Evolutionary conservation across 345 rosid species (phyloP).

Genomic region (Zanthoxylum bungeanum): DNA sequence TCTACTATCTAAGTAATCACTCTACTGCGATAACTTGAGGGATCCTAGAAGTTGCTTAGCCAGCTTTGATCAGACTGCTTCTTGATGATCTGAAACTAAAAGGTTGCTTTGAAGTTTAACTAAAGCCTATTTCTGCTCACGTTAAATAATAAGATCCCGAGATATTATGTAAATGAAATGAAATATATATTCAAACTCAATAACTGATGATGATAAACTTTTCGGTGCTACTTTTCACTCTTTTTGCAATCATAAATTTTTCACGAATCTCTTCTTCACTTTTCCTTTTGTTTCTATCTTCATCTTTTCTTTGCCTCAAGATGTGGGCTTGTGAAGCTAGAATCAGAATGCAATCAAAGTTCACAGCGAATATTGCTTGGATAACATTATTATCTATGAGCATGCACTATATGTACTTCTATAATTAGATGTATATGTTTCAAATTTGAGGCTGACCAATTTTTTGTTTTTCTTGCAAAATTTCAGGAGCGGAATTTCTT

Average conservation of each 20-base stretch:
- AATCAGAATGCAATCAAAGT: not conserved
- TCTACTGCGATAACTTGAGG: not conserved
- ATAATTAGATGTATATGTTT: no score
- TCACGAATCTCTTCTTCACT: not conserved
- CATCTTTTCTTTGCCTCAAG: not conserved
- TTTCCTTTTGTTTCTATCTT: no score
- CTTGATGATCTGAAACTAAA: not conserved
- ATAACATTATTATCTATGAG: no score
- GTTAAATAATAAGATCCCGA: not conserved
- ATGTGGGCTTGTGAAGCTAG: conserved; percentile 1
- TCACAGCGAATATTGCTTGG: not conserved
- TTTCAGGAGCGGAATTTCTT: conserved; percentile 92
- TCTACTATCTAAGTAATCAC: not conserved
- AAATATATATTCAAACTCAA: not conserved
- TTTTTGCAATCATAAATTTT: not conserved
- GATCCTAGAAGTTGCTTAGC: not conserved
- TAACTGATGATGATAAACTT: not conserved
- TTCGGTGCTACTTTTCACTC: not conserved
- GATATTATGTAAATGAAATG: not conserved
- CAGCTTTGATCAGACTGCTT: not conserved
- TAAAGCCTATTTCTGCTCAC: not conserved
- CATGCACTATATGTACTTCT: no score
- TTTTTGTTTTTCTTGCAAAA: conserved; percentile 4
- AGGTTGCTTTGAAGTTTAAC: not conserved
- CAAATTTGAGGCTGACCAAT: conserved; percentile 23